These are phyloP conservation scores for Beauveria varroae DNA, from an alignment of 2,329 filamentous ascomycete genomes.

Conservation along the genomic window DNA sequence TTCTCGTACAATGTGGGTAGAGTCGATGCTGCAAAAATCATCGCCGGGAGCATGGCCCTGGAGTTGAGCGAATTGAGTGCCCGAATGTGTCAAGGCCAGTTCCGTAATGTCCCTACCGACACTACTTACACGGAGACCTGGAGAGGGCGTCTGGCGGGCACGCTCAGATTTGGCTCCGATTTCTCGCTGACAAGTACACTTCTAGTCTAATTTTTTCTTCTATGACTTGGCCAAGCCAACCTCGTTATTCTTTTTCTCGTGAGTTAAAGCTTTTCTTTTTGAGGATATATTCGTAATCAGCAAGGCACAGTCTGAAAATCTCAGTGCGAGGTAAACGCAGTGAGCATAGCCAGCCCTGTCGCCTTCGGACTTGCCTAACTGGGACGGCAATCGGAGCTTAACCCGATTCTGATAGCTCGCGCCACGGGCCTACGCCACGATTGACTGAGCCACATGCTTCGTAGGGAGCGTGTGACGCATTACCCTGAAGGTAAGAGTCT, in stretches of 20 bases:
- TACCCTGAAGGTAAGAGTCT: not conserved
- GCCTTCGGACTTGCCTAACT: slow-evolving; percentile 2
- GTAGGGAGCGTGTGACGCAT: not conserved
- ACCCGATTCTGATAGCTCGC: slow-evolving; percentile 11
- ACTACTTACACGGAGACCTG: not conserved
- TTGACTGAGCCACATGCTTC: not conserved
- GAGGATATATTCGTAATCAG: not conserved
- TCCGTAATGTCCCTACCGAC: not conserved
- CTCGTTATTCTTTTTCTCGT: too few species aligned
- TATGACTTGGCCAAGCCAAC: not conserved
- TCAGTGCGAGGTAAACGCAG: too few species aligned
- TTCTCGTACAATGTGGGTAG: not conserved
- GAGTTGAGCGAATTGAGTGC: not conserved
- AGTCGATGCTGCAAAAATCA: not conserved
- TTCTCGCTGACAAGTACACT: not conserved
- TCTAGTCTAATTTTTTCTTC: too few species aligned
- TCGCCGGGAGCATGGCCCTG: too few species aligned
- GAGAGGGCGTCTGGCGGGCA: not conserved
- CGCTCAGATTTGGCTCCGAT: not conserved
- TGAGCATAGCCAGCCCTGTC: not conserved
- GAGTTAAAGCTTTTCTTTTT: not conserved
- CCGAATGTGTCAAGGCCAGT: not conserved
- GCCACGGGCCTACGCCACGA: slow-evolving; percentile 6
- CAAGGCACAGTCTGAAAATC: not conserved
- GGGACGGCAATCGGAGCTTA: slow-evolving; percentile 7